Base-by-base conservation (phyloP, 2,329 filamentous ascomycete species). In the Diaporthe batatas region DNA sequence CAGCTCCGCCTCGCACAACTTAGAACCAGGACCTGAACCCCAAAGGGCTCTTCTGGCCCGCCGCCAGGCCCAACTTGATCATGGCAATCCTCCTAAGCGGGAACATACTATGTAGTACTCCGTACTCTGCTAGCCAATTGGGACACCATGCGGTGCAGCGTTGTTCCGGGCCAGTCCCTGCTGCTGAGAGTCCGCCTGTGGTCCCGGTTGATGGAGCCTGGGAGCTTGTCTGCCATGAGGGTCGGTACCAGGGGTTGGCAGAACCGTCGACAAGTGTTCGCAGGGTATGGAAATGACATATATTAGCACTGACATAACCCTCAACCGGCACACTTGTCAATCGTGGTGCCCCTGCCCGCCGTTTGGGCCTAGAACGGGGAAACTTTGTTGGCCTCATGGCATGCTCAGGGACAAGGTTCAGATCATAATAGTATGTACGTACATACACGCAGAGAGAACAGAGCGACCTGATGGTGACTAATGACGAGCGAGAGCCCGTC, bases 251-350 rank as follows among this genome's bases (percentile, higher is more conserved):
- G 44, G 44, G 59, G 59, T 44, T 36, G 59, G 59, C 44, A 8
- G n/a, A 25, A 12, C 44, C 44, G 44, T 65, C 44, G 2, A 51
- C 59, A 36, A 36, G 6, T 29, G 29, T 21, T 25, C 44, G 29
- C 59, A 65, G 59, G 59, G 59, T 51, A 36, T 65, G 62, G 62
- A 65, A 65, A 65, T 65, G 62, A 65, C 62, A 65, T 65, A 53
- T 65, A 65, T 65, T 65, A 65, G 62, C 62, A 65, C 62, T 53
- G 62, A 65, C 62, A 51, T 53, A 65, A 51, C 44, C 62, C 34
- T 65, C 23, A 51, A 51, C 62, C 44, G 62, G 62, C 44, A 51
- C 62, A 51, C 23, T 65, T 65, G 62, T 65, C 62, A 51, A 23
- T 51, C 23, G 39, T 18, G 32, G 25, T 34, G n/a, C n/a, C 62